These are phyloP conservation scores for Carpinus viminea DNA, from an alignment of 306 rosid species.

Conservation along the genomic window DNA sequence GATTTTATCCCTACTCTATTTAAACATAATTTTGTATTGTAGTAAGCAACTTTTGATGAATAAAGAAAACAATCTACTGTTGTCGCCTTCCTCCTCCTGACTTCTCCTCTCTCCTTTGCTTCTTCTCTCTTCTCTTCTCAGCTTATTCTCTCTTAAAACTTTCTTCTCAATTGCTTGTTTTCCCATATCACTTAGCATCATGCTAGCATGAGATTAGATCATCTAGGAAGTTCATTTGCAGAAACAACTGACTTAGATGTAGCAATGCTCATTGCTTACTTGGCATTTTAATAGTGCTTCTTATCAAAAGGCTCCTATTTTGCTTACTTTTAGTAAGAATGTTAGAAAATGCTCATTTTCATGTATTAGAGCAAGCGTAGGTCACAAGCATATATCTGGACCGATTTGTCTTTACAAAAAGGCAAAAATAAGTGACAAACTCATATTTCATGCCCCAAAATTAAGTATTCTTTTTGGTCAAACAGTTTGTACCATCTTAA, in stretches of 20 bases:
- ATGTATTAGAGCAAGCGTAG: background rate
- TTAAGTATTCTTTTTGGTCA: background rate
- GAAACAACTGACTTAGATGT: conserved; percentile 5
- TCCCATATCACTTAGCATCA: too few relatives aligned
- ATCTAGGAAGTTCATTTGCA: conserved; percentile 8
- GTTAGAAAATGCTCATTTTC: background rate
- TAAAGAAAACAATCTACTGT: too few relatives aligned
- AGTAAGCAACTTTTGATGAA: too few relatives aligned
- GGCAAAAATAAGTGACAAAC: background rate
- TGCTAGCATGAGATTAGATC: background rate
- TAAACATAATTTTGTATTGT: too few relatives aligned
- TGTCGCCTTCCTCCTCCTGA: too few relatives aligned
- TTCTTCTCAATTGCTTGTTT: too few relatives aligned
- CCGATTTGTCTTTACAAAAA: background rate
- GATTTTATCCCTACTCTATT: too few relatives aligned
- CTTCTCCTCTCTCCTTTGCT: too few relatives aligned
- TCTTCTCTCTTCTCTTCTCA: too few relatives aligned
- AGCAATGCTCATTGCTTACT: background rate
- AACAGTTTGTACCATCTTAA: conserved; percentile 1
- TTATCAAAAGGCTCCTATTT: background rate
- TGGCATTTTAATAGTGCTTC: background rate
- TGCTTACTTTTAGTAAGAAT: background rate
- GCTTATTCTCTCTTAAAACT: too few relatives aligned
- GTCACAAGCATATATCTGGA: background rate
- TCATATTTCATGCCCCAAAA: background rate